A percentile compares a stretch with the other conserved stretches of the same genome.
These are phyloP conservation scores for Hypoxylon subgilvum DNA, from an alignment of 495 filamentous ascomycete species.

Conservation along the genomic window DNA sequence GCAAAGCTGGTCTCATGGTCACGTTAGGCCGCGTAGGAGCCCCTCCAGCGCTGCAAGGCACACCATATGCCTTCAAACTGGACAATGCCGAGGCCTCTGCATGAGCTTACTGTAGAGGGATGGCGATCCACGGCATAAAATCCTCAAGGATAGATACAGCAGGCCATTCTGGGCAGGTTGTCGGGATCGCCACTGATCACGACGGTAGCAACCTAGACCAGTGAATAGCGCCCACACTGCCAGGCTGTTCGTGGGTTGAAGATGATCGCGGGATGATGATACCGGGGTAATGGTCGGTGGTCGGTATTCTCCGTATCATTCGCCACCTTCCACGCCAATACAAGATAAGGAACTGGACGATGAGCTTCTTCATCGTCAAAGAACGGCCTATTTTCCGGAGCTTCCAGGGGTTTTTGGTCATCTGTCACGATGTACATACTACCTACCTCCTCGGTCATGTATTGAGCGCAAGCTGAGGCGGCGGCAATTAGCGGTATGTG, in stretches of 20 bases:
- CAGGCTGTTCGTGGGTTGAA: background rate
- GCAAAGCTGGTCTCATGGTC: conserved; percentile 22
- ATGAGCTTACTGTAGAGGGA: conserved; percentile 30
- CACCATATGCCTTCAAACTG: conserved; percentile 4
- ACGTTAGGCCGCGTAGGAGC: conserved; percentile 10
- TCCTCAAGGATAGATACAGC: conserved; percentile 9
- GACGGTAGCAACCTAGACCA: conserved; percentile 8
- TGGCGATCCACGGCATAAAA: conserved; percentile 13
- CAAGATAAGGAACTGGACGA: background rate
- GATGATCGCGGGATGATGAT: conserved; percentile 21
- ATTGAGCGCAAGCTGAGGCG: too few relatives aligned
- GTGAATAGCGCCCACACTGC: background rate
- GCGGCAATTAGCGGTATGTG: too few relatives aligned
- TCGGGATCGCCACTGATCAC: conserved; percentile 3
- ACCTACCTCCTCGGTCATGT: too few relatives aligned
- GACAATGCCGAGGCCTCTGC: conserved; percentile 7
- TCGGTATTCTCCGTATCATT: conserved; percentile 14
- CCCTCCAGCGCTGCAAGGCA: conserved; percentile 4
- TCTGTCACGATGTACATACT: conserved; percentile 20
- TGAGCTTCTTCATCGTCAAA: conserved; percentile 2
- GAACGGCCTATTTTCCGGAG: conserved; percentile 15
- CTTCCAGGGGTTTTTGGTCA: conserved; percentile 7
- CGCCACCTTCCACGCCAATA: background rate
- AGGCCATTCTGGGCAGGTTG: conserved; percentile 26
- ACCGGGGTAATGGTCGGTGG: conserved; percentile 8